A percentile compares a stretch with the other conserved stretches of the same genome.
Conservation (phyloP, 106 monocot species). For the Vanilla planifolia region DNA sequence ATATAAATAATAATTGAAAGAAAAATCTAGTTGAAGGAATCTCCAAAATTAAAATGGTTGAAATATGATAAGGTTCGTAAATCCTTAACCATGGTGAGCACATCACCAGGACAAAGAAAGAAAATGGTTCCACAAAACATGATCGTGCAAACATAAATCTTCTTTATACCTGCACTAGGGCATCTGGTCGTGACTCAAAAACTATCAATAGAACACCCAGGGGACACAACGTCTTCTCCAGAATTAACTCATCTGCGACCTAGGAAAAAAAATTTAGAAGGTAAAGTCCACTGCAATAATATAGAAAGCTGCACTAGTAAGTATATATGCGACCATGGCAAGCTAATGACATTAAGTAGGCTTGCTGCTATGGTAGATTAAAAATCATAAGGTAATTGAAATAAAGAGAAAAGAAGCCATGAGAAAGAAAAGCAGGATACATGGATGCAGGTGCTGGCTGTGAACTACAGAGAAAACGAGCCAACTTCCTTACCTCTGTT, state of each 20-base stretch:
- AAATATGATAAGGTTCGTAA: not conserved
- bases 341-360: not conserved
- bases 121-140: not conserved
- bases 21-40: no score
- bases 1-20: no score
- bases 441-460: not conserved
- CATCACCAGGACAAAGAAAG: not conserved
- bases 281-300: not conserved
- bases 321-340: not conserved
- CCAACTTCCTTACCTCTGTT: constrained; percentile 47
- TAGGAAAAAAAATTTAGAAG: constrained; percentile 5
- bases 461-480: not conserved
- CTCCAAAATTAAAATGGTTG: not conserved
- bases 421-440: not conserved
- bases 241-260: constrained; percentile 82
- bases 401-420: not conserved
- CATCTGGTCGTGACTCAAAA: constrained; percentile 97
- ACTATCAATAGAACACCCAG: constrained; percentile 88
- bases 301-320: not conserved
- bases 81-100: not conserved
- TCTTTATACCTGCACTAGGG: constrained; percentile 81
- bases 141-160: not conserved
- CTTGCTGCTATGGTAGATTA: not conserved
- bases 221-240: constrained; percentile 71
- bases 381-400: not conserved